Conservation (phyloP, 108 stramenopile species). For the Mediolabrus comicus region DNA sequence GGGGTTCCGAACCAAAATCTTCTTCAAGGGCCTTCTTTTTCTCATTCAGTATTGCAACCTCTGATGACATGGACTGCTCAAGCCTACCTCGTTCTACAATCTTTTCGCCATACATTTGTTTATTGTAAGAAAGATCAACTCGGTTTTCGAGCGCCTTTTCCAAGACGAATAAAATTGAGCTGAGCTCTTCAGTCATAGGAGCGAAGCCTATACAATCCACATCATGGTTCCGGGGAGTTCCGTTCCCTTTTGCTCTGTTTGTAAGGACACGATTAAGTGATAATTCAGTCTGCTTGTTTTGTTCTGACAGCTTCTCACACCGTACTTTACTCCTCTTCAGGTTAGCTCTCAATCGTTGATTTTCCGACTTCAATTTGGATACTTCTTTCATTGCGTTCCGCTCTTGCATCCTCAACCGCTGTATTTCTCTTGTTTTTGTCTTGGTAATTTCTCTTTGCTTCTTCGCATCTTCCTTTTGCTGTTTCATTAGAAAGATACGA, state of each 20-base stretch:
- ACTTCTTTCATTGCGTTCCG: constrained; percentile 55
- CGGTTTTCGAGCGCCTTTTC: constrained; percentile 60
- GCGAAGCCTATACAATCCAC: constrained; percentile 38
- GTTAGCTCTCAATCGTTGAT: constrained; percentile 61
- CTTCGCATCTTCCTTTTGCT: constrained; percentile 69
- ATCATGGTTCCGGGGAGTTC: constrained; percentile 47
- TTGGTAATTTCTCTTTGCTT: constrained; percentile 69
- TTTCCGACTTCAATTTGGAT: constrained; percentile 70
- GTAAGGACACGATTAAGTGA: constrained; percentile 73
- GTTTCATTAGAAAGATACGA: constrained; percentile 68
- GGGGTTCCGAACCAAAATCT: constrained; percentile 14
- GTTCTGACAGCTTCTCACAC: constrained; percentile 60
- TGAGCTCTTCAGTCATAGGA: constrained; percentile 46
- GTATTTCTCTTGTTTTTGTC: constrained; percentile 73
- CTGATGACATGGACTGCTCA: constrained; percentile 58
- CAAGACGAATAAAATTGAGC: constrained; percentile 65
- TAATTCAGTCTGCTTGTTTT: constrained; percentile 78
- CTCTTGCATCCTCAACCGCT: constrained; percentile 69
- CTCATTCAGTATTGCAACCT: constrained; percentile 55
- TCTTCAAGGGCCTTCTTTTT: constrained; percentile 14
- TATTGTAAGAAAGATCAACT: constrained; percentile 43
- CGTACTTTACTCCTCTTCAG: constrained; percentile 67
- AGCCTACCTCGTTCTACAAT: constrained; percentile 60
- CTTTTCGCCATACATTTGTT: constrained; percentile 58
- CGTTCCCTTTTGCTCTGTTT: constrained; percentile 39